Evolutionary conservation across 805 yeast genomes (phyloP), one percentile per base, ranked within the genome.

Genomic region (Spathaspora arborariae): DNA sequence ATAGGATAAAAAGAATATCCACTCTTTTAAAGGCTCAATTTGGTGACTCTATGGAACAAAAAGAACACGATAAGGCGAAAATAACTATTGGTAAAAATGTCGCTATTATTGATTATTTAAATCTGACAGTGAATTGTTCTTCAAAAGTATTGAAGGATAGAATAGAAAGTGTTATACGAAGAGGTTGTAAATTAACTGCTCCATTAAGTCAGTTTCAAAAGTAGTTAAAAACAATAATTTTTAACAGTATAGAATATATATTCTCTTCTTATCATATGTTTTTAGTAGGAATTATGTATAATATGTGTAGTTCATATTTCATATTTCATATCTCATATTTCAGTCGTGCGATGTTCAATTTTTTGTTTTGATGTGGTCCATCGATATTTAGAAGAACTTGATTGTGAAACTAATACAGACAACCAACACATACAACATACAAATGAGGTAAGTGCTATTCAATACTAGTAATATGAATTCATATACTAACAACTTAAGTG

Each of bases 171-270:
- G 84, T 92, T 18, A 67, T 94, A 49, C 80, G 78, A 39, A 78
- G 95, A 51, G 95, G 95, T 13, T 76, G 85, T 45, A 86, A 79
- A 37, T 70, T 94, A 40, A 94, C 88, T 1, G 90, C 97, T 9
- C 96, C 98, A 2, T 70, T 92, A 27, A 79, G 89, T 41, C 80
- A 71, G 58, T 55, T 52, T 36, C 61, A 58, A 41, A 67, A 63
- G 47, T 15, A 24, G 33, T 30, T n/a, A n/a, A n/a, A n/a, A n/a
- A n/a, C n/a, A n/a, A n/a, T n/a, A n/a, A n/a, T n/a, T n/a, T n/a
- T n/a, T n/a, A n/a, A n/a, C n/a, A n/a, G n/a, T n/a, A n/a, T n/a
- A n/a, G n/a, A n/a, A n/a, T n/a, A n/a, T n/a, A n/a, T n/a, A n/a
- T n/a, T n/a, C n/a, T n/a, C n/a, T n/a, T n/a, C n/a, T n/a, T n/a